A percentile compares a stretch with the other conserved stretches of the same genome.
Evolutionary conservation across 208 protist species (phyloP).

Genomic region (Leishmania major): DNA sequence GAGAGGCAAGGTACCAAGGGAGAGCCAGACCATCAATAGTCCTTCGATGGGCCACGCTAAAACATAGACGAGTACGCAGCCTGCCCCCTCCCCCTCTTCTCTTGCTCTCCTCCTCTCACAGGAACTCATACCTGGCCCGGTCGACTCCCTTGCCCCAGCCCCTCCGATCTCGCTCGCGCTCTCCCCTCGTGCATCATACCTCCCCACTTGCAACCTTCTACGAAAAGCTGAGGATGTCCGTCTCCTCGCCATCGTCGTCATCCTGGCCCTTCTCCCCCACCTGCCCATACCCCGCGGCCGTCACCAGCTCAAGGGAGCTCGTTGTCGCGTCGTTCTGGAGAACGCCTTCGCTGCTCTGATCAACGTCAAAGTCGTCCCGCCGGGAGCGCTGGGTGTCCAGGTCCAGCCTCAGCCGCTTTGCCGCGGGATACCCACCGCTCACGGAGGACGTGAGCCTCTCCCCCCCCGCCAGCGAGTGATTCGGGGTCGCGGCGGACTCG

Average conservation of each 20-base stretch:
- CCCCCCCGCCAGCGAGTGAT: neutral
- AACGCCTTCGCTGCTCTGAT: neutral
- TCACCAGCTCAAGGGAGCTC: conserved; percentile 4
- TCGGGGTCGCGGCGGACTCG: neutral
- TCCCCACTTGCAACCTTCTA: neutral
- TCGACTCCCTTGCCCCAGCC: neutral
- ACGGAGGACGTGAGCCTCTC: neutral
- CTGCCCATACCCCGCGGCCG: neutral
- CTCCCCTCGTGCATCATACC: neutral
- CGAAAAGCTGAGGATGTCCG: conserved; percentile 8
- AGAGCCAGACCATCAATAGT: neutral
- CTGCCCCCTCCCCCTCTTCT: neutral
- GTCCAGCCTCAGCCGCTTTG: conserved; percentile 26
- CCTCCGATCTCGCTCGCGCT: neutral
- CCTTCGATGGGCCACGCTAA: neutral
- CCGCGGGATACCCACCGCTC: conserved; percentile 1
- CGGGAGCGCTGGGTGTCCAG: neutral
- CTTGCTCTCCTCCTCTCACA: too few relatives aligned
- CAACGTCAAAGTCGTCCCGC: neutral
- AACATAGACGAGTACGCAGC: neutral
- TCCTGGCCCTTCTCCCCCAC: neutral
- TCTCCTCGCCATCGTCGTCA: conserved; percentile 12
- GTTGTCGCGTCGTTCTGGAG: neutral
- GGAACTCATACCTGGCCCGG: neutral
- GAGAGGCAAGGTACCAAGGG: conserved; percentile 9